These are phyloP conservation scores for Pseudocercospora fuligena DNA, from an alignment of 2,329 filamentous ascomycete species.

Conservation along the genomic window DNA sequence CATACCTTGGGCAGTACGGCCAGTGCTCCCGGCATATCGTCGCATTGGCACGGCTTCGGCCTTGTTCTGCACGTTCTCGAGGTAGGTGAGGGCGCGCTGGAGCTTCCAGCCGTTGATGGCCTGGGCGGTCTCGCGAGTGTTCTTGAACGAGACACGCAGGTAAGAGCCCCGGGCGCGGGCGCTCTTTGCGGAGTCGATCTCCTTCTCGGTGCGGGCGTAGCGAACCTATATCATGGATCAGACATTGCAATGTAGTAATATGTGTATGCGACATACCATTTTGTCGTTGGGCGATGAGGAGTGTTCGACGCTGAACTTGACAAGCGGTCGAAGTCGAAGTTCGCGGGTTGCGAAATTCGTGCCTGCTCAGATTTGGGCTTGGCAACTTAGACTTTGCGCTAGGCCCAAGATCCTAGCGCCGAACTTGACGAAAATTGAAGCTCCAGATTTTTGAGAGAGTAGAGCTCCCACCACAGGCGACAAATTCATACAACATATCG, in stretches of 20 bases:
- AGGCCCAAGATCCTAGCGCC: background rate
- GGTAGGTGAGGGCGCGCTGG: constrained; percentile 91
- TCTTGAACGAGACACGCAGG: constrained; percentile 99
- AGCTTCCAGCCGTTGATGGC: constrained; percentile 99
- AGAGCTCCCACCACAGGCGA: constrained; percentile 1
- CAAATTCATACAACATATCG: constrained; percentile 24
- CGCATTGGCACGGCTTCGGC: constrained; percentile 98
- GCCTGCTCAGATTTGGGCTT: background rate
- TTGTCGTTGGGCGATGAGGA: constrained; percentile 36
- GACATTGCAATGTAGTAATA: background rate
- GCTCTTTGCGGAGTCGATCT: constrained; percentile 74
- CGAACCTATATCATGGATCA: constrained; percentile 59
- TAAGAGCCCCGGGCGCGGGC: constrained; percentile 98
- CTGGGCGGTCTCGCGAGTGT: constrained; percentile 99
- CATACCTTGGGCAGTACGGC: constrained; percentile 97
- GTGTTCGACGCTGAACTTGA: constrained; percentile 14
- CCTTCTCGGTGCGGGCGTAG: constrained; percentile 91
- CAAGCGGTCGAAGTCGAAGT: background rate
- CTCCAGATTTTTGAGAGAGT: constrained; percentile 12
- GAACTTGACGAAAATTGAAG: background rate
- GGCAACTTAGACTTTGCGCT: background rate
- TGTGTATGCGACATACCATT: constrained; percentile 35
- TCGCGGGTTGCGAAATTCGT: background rate
- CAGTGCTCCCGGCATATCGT: constrained; percentile 93
- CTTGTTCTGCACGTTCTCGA: constrained; percentile 97